Conservation (phyloP, 78 protist genomes). For the Bigelowiella natans region DNA sequence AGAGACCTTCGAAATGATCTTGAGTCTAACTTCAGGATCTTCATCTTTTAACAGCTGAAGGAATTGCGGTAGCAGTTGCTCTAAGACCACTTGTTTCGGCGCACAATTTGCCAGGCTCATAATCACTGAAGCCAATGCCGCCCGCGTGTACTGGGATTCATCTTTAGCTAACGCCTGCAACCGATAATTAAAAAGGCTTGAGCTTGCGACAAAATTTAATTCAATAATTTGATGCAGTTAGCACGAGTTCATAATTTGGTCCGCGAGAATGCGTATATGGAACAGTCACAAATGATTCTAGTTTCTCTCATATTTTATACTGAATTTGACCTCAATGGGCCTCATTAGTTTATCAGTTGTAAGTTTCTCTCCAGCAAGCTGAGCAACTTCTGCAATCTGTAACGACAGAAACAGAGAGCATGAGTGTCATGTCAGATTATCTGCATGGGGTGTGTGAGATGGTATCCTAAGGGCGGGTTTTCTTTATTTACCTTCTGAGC, state of each 20-base stretch:
- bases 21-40: conserved; percentile 51
- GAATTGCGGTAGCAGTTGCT: conserved; percentile 58
- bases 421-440: not conserved
- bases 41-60: not conserved
- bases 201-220: not conserved
- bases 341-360: not conserved
- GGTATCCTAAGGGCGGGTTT: too few species aligned
- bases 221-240: not conserved
- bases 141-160: conserved; percentile 73
- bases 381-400: not conserved
- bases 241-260: too few species aligned
- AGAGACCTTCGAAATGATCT: conserved; percentile 55
- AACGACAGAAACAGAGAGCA: not conserved
- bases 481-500: conserved; percentile 60
- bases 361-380: not conserved
- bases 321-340: not conserved
- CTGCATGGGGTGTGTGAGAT: too few species aligned
- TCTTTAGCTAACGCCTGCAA: conserved; percentile 36
- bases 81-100: conserved; percentile 56
- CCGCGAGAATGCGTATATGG: too few species aligned
- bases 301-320: too few species aligned
- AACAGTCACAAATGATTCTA: too few species aligned
- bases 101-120: conserved; percentile 66
- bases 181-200: too few species aligned
- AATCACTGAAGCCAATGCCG: conserved; percentile 72